phyloP scores from a whole-genome alignment of 208 protist species.

The Acanthamoeba sp. region DNA sequence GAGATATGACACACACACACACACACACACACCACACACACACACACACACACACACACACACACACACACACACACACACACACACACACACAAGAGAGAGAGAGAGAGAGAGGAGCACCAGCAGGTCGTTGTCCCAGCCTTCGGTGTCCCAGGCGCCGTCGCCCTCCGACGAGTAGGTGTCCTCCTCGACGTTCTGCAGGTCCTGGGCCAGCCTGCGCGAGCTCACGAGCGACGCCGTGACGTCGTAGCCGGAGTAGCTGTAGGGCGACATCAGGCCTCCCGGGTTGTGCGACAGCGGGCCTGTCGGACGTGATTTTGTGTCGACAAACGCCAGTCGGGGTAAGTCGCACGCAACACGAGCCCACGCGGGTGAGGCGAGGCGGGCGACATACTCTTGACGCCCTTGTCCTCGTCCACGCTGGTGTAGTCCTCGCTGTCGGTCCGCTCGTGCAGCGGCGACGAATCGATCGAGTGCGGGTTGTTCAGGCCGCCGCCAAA shows the following conservation, averaged over 20 bases:
- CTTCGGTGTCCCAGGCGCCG: not conserved
- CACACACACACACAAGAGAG: not conserved
- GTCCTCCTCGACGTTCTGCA: not conserved
- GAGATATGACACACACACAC: not conserved
- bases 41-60: not conserved
- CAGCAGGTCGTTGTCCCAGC: not conserved
- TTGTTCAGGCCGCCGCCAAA: not conserved
- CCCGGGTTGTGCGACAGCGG: not conserved
- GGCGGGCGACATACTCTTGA: not conserved
- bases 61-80: not conserved
- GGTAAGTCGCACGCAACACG: too few relatives aligned
- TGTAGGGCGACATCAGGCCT: conserved; percentile 7
- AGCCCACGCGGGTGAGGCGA: not conserved
- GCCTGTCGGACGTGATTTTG: not conserved
- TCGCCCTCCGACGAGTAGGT: not conserved
- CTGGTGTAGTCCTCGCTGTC: conserved; percentile 23
- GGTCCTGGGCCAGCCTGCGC: not conserved
- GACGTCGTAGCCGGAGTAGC: not conserved
- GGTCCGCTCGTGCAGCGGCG: not conserved
- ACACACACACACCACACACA: too few relatives aligned
- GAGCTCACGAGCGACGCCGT: not conserved
- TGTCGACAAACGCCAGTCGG: too few relatives aligned
- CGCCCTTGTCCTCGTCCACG: conserved; percentile 1
- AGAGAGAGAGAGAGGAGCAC: not conserved
- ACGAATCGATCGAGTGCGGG: not conserved